Conservation (phyloP, 352 stramenopile species). For the Sclerospora graminicola region DNA sequence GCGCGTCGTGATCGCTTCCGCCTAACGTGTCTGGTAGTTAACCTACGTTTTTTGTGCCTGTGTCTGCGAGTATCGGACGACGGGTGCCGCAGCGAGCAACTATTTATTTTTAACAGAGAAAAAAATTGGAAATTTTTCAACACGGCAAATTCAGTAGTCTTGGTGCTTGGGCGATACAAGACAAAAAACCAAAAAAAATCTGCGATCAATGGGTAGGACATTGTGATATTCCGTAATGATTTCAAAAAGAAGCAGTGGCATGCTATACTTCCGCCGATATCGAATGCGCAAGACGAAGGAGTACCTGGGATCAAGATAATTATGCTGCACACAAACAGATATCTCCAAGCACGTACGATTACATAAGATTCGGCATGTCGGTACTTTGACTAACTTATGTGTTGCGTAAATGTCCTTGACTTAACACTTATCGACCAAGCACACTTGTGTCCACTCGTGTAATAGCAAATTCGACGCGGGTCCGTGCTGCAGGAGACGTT, state of each 20-base stretch:
- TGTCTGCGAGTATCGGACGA: no score
- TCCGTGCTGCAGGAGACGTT: constrained; percentile 85
- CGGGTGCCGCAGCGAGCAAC: no score
- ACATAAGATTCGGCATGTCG: neutral
- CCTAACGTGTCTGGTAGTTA: no score
- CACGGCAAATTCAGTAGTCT: no score
- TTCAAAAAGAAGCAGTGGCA: constrained; percentile 87
- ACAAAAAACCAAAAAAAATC: no score
- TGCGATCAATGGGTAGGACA: no score
- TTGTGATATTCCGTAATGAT: constrained; percentile 90
- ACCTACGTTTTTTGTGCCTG: no score
- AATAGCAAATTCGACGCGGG: constrained; percentile 88
- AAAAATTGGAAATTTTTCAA: no score
- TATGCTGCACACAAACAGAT: constrained; percentile 34
- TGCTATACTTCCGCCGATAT: constrained; percentile 55
- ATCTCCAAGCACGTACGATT: constrained; percentile 72
- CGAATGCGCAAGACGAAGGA: constrained; percentile 30
- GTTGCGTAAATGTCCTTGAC: neutral
- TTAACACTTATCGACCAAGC: constrained; percentile 87
- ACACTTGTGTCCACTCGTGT: constrained; percentile 89
- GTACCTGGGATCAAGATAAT: constrained; percentile 10
- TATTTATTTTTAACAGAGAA: no score
- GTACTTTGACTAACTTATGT: constrained; percentile 1
- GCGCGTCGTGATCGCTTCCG: no score
- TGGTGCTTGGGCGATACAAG: no score